Base-by-base conservation (phyloP, 805 yeast species). In the Ogataea henricii region DNA sequence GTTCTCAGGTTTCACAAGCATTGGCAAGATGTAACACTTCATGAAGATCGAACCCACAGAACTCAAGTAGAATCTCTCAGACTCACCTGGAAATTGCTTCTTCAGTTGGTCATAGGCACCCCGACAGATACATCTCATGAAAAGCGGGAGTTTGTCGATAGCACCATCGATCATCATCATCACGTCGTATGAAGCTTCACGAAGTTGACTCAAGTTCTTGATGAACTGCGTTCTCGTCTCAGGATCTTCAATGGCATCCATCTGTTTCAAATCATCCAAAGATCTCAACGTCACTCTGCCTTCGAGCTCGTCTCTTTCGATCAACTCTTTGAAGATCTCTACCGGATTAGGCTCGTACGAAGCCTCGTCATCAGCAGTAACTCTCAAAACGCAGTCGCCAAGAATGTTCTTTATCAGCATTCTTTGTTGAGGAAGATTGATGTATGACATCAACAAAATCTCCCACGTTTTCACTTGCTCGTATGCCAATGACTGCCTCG, bases 261-360 rank as follows among this genome's bases (percentile, higher is more conserved):
- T 62, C 3, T 76, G 61, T 17, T 72, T 64, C 34, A 57, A 46
- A 21, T 51, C 55, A 30, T 55, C 54, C 18, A 57, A 13, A 1
- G 58, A 45, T 18, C 53, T 55, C 38, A 56, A 39, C n/a, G 58
- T 56, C 57, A 70, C 43, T 60, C 48, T 64, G 4, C 52, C 57
- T 30, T 52, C 54, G 3, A 30, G 29, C 42, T 67, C 56, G 18
- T 74, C 78, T 26, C 59, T 63, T 12, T 69, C 70, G 17, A 68
- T 58, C n/a, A 82, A 52, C 2, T 56, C 59, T 23, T 63, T 58
- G 60, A 78, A 78, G 22, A 87, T 83, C 13, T 68, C 66, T 2
- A 78, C 63, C 2, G 98, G 98, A 63, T 90, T 88, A 46, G 91
- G 81, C 60, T 91, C 97, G 54, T 89, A 81, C 46, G 83, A 82